Evolutionary conservation across 306 rosid genomes (phyloP).

Genomic region (Trichosanthes cucumerina): DNA sequence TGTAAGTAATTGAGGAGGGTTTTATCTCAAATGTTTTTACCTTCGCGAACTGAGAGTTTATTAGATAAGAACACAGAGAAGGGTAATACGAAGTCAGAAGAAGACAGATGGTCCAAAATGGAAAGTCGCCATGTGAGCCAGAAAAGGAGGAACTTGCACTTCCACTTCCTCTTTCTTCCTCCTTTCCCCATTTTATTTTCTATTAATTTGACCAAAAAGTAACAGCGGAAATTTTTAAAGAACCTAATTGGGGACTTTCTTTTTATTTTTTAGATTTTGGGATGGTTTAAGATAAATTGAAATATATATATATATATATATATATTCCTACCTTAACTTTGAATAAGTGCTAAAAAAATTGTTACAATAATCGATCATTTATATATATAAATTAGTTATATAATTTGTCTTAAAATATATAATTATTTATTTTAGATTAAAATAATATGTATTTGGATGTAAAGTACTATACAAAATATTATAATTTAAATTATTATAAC

Average conservation of each 20-base stretch:
- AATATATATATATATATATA: too few relatives aligned
- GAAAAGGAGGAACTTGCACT: slow-evolving; percentile 32
- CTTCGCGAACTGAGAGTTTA: neutral
- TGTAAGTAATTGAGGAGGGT: neutral
- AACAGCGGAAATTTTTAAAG: neutral
- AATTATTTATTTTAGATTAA: too few relatives aligned
- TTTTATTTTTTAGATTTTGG: neutral
- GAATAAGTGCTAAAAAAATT: too few relatives aligned
- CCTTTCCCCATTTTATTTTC: neutral
- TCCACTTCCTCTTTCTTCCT: slow-evolving; percentile 17
- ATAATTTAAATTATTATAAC: too few relatives aligned
- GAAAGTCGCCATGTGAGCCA: slow-evolving; percentile 42
- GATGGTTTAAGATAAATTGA: too few relatives aligned
- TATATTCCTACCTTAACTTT: too few relatives aligned
- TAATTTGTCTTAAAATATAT: too few relatives aligned
- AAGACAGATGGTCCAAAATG: slow-evolving; percentile 20
- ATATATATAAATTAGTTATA: too few relatives aligned
- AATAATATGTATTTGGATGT: too few relatives aligned
- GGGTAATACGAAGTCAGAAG: slow-evolving; percentile 22
- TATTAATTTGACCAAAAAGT: slow-evolving; percentile 3
- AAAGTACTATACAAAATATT: too few relatives aligned
- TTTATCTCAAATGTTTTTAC: neutral
- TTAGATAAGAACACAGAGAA: slow-evolving; percentile 15
- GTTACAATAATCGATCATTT: too few relatives aligned
- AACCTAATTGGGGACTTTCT: too few relatives aligned